Evolutionary conservation across 2,329 filamentous ascomycete genomes (phyloP).

Genomic region (Scolecobasidium constrictum): DNA sequence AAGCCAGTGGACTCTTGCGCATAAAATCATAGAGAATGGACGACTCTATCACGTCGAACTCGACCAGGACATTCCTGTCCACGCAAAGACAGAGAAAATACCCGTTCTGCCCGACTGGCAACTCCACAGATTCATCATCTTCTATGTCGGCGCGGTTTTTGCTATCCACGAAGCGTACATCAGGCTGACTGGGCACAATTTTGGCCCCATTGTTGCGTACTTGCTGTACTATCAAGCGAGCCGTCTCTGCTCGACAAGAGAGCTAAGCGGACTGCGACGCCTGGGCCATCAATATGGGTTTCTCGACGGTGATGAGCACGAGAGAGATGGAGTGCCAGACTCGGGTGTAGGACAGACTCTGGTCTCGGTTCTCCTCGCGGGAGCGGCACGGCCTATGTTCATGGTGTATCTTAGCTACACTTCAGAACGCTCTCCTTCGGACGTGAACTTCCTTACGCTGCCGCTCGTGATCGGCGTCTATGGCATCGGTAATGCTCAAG

Average conservation of each 20-base stretch:
- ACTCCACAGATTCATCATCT: slow-evolving; percentile 29
- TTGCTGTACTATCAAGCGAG: too few relatives aligned
- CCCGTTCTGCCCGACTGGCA: slow-evolving; percentile 26
- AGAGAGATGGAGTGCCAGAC: slow-evolving; percentile 32
- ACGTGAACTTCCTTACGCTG: slow-evolving; percentile 24
- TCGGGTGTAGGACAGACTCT: slow-evolving; percentile 17
- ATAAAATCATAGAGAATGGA: slow-evolving; percentile 5
- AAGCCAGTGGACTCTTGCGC: slow-evolving; percentile 4
- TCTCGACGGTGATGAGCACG: slow-evolving; percentile 34
- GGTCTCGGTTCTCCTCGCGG: slow-evolving; percentile 22
- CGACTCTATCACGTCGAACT: slow-evolving; percentile 1
- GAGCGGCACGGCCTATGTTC: slow-evolving; percentile 23
- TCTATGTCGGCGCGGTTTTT: slow-evolving; percentile 27
- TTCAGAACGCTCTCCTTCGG: slow-evolving; percentile 14
- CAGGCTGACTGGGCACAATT: slow-evolving; percentile 19
- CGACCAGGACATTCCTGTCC: slow-evolving; percentile 25
- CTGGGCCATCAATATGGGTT: slow-evolving; percentile 30
- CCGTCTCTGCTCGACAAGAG: slow-evolving; percentile 28
- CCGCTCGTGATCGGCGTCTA: slow-evolving; percentile 30
- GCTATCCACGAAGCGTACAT: slow-evolving; percentile 26
- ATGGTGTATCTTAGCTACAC: slow-evolving; percentile 23
- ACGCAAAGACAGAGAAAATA: slow-evolving; percentile 31
- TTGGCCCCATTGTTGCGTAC: slow-evolving; percentile 21
- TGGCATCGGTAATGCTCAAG: too few relatives aligned
- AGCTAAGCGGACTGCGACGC: slow-evolving; percentile 27